Base-by-base conservation (phyloP, 1,284 basidiomycete genomes). In the Papiliotrema nemorosa region DNA sequence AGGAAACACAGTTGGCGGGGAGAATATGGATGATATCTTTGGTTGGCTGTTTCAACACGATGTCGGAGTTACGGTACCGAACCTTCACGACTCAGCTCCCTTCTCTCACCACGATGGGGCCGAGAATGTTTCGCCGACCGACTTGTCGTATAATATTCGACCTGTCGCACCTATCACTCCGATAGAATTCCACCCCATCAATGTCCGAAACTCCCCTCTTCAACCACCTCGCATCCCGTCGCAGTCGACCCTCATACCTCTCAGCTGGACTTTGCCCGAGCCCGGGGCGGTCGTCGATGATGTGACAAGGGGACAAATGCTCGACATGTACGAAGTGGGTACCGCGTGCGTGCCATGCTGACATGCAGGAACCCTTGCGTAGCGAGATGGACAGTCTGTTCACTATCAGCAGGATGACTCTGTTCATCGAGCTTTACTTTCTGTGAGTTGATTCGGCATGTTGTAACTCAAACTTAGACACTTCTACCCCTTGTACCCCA, bases 341-440 rank as follows among this genome's bases (percentile, higher is more conserved):
- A 13, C 18, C 29, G n/a, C 20, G 5, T 34, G 16, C 16, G 6
- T 22, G 20, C n/a, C 44, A 41, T 14, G 29, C n/a, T 40, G 10
- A 25, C 39, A 6, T 10, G 22, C n/a, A 25, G 6, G 18, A 37
- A 14, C 36, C 36, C 9, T 22, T 40, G 39, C 39, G 39, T 7
- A n/a, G n/a, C 5, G 39, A 40, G 39, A 21, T 40, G 18, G 39
- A 9, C 10, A n/a, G 5, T 9, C 5, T 40, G 20, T 40, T 40
- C 22, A 40, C 39, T 25, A 9, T 40, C 6, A 21, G 22, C 7
- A 21, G 39, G 42, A 63, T 66, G 64, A 46, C 47, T 25, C 45
- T 63, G 20, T 60, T 60, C 41, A 46, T 64, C 18, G 62, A 62
- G 39, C 49, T 66, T 24, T 63, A 63, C 48, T 66, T 58, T 46